Evolutionary conservation across 331 rosid species (phyloP), one percentile per base, ranked within the genome.

Genomic region (Pyracantha coccinea): DNA sequence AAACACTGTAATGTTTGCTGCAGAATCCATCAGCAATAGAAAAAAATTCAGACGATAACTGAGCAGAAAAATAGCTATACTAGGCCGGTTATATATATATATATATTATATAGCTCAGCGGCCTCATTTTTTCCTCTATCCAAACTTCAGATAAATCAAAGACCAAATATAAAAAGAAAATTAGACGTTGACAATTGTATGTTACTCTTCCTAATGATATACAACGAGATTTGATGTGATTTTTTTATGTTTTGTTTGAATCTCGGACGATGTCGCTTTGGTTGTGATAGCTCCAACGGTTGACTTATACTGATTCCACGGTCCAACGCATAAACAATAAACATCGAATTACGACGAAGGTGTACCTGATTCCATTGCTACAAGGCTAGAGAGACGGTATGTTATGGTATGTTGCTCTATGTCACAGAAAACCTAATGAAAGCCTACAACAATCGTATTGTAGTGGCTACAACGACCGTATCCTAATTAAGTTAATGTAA

Each of bases 1-100:
- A 75, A 86, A 79, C 45, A 68, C 83, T 35, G 25, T 4, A 35
- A 80, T 72, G 19, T 78, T 83, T 75, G 55, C 63, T 72, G 66
- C 66, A 47, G 68, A 81, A 71, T 82, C 84, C 85, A 78, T 84
- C 71, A 72, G 33, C 61, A 35, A 15, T 8, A 23, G 55, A 29
- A 50, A 23, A 24, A 41, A 9, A 35, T 47, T 10, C 67, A 58
- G 66, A 78, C 47, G 59, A 55, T 16, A 23, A 7, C 2, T 16
- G 73, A 60, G 24, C 65, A 24, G 25, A 55, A 54, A 29, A 64
- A 21, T n/a, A 66, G 35, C 45, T 5, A 19, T 2, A 20, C 10
- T 3, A 4, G 20, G 33, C 35, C 3, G 31, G 3, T 27, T 61
- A 61, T 6, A 61, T 58, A 17, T 52, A 59, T 59, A 59, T 55